Evolutionary conservation across 768 basidiomycete genomes (phyloP), one percentile per base, ranked within the genome.

Genomic region (Lentinula sp.): DNA sequence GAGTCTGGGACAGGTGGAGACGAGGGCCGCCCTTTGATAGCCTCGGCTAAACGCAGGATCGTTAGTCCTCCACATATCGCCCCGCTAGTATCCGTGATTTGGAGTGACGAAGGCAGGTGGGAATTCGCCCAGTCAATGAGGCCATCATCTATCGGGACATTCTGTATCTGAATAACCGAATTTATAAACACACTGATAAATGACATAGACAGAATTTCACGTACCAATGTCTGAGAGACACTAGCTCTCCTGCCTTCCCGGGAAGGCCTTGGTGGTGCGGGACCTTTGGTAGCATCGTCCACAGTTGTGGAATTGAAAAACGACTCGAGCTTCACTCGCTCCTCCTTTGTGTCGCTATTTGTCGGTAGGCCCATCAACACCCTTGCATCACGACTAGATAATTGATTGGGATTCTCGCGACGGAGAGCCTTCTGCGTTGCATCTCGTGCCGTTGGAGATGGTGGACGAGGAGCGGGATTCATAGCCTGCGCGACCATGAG

Each of bases 401-500:
- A 79, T 66, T 90, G 86, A 69, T 89, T 87, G 2, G 89, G 86
- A 67, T 97, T 89, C 70, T 94, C 92, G 54, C 93, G 80, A 18
- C 93, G 84, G 53, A 91, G 77, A 0, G 94, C 92, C 46, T 87
- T 86, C 71, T 98, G 95, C 0, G 89, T 93, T 1, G 94, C 93
- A 18, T 85, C 93, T 15, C 93, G 86, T 13, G 90, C 88, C 0
- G 84, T 80, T 0, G 97, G 97, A 0, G 95, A 96, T 1, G 97
- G 96, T 0, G 97, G 97, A 11, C 96, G 84, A 7, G 95, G 95
- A 0, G 91, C 90, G 1, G 96, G 95, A 67, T 92, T 93, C 94
- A 98, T 93, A 2, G 95, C 86, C 75, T 98, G 95, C 0, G 97
- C 97, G 11, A 97, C 92, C 23, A 89, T 84, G 45, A 99, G 80